Evolutionary conservation across 805 yeast genomes (phyloP).

Genomic region (Candida sonorensis): DNA sequence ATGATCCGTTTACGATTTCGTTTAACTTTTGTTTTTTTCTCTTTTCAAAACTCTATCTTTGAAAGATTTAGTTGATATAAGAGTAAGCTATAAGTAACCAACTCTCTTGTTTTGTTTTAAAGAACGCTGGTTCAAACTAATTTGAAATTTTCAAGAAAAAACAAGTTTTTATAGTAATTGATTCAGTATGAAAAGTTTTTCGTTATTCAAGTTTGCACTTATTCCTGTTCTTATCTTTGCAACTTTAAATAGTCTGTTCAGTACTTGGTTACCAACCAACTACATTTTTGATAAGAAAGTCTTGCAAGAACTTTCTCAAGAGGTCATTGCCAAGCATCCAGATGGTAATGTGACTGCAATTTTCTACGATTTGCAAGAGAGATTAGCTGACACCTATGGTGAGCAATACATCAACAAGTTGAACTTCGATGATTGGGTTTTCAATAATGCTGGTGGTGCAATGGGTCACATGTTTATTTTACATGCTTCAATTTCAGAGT

Average conservation of each 20-base stretch:
- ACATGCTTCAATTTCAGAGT: slow-evolving; percentile 92
- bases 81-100: too few species aligned
- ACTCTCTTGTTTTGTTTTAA: too few species aligned
- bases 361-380: slow-evolving; percentile 53
- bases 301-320: slow-evolving; percentile 52
- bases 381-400: slow-evolving; percentile 61
- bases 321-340: slow-evolving; percentile 45
- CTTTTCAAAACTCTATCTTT: too few species aligned
- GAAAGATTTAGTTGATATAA: too few species aligned
- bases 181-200: neutral
- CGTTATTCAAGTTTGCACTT: slow-evolving; percentile 11
- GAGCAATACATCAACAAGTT: slow-evolving; percentile 58
- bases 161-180: too few species aligned
- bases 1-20: too few species aligned
- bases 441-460: slow-evolving; percentile 97
- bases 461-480: slow-evolving; percentile 95
- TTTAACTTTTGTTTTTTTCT: too few species aligned
- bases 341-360: slow-evolving; percentile 57
- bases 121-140: too few species aligned
- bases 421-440: slow-evolving; percentile 82
- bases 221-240: slow-evolving; percentile 24
- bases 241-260: slow-evolving; percentile 35
- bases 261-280: slow-evolving; percentile 62
- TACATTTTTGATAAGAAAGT: slow-evolving; percentile 65
- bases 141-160: too few species aligned